Base-by-base conservation (phyloP, 2,329 filamentous ascomycete genomes). In the Epichloe amarillans region DNA sequence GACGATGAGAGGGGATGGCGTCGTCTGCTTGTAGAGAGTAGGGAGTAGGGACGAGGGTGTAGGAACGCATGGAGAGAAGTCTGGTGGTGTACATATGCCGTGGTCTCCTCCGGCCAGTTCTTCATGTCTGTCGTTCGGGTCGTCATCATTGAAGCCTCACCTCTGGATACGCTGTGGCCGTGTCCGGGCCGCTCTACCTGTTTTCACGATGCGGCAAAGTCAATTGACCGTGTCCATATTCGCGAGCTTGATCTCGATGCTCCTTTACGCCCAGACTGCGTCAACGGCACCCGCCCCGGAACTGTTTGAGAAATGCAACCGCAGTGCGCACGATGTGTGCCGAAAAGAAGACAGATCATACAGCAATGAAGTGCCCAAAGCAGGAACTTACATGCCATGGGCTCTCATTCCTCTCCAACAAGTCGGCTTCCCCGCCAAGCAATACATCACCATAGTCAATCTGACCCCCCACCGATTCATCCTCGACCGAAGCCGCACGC, bases 371-470 rank as follows among this genome's bases (percentile, higher is more conserved):
- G 46, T 49, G 4, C 51, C 46, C 21, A 40, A 43, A 23, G 33
- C 10, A 7, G 53, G 51, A 5, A 53, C 35, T 35, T 50, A 50
- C 39, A 54, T 54, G 53, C 51, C 51, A 7, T 54, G 53, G 53
- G 37, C 23, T 10, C 38, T 41, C n/a, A 50, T 53, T 6, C 47
- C 42, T 4, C 39, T 50, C 12, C 48, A 33, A 14, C 17, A 33
- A 11, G 17, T 53, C 35, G 52, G 52, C 7, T 53, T 53, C 23
- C 43, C 52, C 1, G 49, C 53, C 15, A 58, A 53, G 19, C 61
- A 61, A 37, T 66, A 63, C 52, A 51, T 66, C 47, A 63, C 64
- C 2, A 61, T 66, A 15, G 63, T 66, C 33, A 66, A 66, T 41
- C 56, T 66, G 30, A 66, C 64, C 64, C 64, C 1, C 1, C 60